Conservation (phyloP, 768 basidiomycete species). For the Boletellus emodensis region DNA sequence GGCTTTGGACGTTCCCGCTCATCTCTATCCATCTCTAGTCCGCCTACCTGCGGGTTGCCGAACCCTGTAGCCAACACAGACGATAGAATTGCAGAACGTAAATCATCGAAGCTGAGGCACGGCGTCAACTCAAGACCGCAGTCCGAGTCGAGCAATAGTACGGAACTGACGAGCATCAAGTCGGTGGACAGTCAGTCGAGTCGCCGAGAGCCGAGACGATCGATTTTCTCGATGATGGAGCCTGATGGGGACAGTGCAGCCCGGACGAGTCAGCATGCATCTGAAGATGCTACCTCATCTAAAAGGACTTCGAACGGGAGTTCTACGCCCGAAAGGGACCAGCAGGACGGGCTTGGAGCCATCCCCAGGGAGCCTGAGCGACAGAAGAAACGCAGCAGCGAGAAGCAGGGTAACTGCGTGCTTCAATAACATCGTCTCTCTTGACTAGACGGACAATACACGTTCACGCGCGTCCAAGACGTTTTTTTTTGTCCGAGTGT, state of each 20-base stretch:
- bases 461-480: background rate
- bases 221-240: conserved; percentile 32
- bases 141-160: conserved; percentile 59
- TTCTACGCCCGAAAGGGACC: conserved; percentile 5
- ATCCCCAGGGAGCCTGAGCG: conserved; percentile 14
- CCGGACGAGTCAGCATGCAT: conserved; percentile 8
- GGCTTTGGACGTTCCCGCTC: conserved; percentile 63
- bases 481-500: background rate
- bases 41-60: conserved; percentile 31
- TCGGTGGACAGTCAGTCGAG: conserved; percentile 47
- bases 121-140: conserved; percentile 42
- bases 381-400: conserved; percentile 28
- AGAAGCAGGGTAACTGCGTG: conserved; percentile 24
- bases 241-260: conserved; percentile 23
- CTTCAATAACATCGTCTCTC: conserved; percentile 20
- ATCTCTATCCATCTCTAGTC: conserved; percentile 43
- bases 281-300: conserved; percentile 21
- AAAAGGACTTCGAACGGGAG: conserved; percentile 10
- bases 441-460: background rate
- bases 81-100: conserved; percentile 25
- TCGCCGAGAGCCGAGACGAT: conserved; percentile 35
- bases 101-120: conserved; percentile 35
- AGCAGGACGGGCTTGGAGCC: conserved; percentile 8
- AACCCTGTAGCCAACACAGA: conserved; percentile 20
- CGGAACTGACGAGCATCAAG: conserved; percentile 54